phyloP scores from a whole-genome alignment of 345 rosid species.

The Citropsis articulata region DNA sequence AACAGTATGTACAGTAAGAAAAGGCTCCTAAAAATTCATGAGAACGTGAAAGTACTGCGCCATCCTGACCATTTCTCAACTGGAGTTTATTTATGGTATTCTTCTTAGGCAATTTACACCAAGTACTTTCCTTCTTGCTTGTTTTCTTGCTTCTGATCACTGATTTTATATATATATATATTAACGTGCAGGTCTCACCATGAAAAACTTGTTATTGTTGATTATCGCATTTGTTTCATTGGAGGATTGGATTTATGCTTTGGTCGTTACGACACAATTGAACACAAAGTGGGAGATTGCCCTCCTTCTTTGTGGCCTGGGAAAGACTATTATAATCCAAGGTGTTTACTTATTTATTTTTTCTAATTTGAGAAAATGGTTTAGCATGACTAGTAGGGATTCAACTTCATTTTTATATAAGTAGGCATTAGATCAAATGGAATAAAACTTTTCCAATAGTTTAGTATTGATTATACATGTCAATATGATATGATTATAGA shows the following conservation, averaged over 20 bases:
- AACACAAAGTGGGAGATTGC: conserved; percentile 73
- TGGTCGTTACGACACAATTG: conserved; percentile 78
- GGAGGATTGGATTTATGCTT: conserved; percentile 96
- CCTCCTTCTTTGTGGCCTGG: conserved; percentile 84
- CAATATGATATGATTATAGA: not conserved
- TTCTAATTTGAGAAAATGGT: not conserved
- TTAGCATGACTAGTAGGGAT: not conserved
- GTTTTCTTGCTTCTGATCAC: conserved; percentile 18
- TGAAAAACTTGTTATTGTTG: conserved; percentile 85
- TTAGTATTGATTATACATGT: not conserved
- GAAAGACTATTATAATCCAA: conserved; percentile 92
- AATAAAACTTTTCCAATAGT: not conserved
- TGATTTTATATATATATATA: not conserved
- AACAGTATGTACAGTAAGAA: conserved; percentile 84
- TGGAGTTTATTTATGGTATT: conserved; percentile 81
- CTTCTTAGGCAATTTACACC: not conserved
- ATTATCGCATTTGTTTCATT: conserved; percentile 74
- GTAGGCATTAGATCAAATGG: not conserved
- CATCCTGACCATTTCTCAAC: conserved; percentile 83
- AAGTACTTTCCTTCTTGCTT: not conserved
- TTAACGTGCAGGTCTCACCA: conserved; percentile 78
- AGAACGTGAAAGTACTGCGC: conserved; percentile 81
- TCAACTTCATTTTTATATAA: not conserved
- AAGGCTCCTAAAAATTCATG: conserved; percentile 71
- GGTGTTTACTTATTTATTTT: conserved; percentile 34